These are phyloP conservation scores for Tulasnella sp. DNA, from an alignment of 768 basidiomycete genomes.

Conservation along the genomic window DNA sequence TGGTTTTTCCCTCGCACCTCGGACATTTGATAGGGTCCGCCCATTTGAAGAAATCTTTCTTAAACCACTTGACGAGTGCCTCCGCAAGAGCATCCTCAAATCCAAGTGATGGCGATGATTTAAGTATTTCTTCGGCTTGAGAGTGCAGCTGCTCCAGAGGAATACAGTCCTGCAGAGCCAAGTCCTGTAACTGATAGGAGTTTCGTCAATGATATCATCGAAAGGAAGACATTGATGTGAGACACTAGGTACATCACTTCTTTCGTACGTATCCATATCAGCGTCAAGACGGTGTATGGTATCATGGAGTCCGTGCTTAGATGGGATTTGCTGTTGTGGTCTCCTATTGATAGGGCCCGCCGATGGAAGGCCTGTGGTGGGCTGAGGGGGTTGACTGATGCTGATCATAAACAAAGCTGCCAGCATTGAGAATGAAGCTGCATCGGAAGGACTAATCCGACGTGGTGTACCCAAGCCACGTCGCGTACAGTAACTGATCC, in stretches of 20 bases:
- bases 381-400: background rate
- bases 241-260: constrained; percentile 17
- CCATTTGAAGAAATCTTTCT: constrained; percentile 28
- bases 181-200: constrained; percentile 16
- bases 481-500: background rate
- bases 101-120: constrained; percentile 12
- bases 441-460: no score
- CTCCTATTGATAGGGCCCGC: no score
- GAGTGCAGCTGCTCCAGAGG: constrained; percentile 20
- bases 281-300: constrained; percentile 18
- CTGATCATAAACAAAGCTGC: constrained; percentile 4
- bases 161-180: constrained; percentile 19
- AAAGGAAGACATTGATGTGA: background rate
- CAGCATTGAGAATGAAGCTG: no score
- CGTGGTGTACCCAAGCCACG: background rate
- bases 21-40: constrained; percentile 30
- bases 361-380: background rate
- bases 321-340: no score
- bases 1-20: constrained; percentile 23
- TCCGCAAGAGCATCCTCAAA: constrained; percentile 27
- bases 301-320: background rate
- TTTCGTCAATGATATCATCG: background rate
- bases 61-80: constrained; percentile 30
- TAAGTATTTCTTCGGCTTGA: constrained; percentile 18
- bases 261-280: constrained; percentile 22